Base-by-base conservation (phyloP, 495 filamentous ascomycete genomes). In the Corynascus novoguineensis region DNA sequence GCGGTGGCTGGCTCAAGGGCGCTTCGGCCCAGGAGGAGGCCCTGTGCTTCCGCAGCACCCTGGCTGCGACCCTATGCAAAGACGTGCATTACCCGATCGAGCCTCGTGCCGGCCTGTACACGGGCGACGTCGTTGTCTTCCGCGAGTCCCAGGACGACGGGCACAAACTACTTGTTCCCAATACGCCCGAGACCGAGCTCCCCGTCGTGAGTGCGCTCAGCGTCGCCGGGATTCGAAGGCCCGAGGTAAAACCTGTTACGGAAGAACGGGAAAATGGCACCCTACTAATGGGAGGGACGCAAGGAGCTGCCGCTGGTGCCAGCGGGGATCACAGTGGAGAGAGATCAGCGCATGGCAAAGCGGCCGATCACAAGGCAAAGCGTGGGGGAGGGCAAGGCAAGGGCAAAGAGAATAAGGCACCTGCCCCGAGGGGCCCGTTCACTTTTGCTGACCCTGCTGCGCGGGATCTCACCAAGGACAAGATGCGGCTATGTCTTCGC, bases 1-100 rank as follows among this genome's bases (percentile, higher is more conserved):
- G 82, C 24, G 83, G 85, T 12, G 80, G 78, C n/a, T 87, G 78
- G 77, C 58, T 75, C 2, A 60, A 60, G 6, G 83, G 82, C 14
- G 57, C 78, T 5, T 64, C 71, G 29, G 83, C 84, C 3, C 85
- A 87, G 63, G 86, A 88, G 64, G 84, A 86, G 67, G 75, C 78
- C 1, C 67, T 87, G n/a, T 87, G 80, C 67, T 84, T 79, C 63
- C 80, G 84, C 38, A 83, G 78, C 57, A 84, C 79, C 4, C 76
- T 88, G 11, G 71, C 61, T 25, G 62, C 70, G 14, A 78, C 77
- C 1, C 75, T 87, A 10, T 72, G 79, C 31, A 55, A 42, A 17
- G 17, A 59, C 0, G 76, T 73, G 55, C n/a, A n/a, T n/a, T 87
- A 87, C 55, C 84, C 83, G 1, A 62, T 83, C 41, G 57, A 62